phyloP scores from a whole-genome alignment of 176 grass and related monocot genomes.

The Paspalum notatum region DNA sequence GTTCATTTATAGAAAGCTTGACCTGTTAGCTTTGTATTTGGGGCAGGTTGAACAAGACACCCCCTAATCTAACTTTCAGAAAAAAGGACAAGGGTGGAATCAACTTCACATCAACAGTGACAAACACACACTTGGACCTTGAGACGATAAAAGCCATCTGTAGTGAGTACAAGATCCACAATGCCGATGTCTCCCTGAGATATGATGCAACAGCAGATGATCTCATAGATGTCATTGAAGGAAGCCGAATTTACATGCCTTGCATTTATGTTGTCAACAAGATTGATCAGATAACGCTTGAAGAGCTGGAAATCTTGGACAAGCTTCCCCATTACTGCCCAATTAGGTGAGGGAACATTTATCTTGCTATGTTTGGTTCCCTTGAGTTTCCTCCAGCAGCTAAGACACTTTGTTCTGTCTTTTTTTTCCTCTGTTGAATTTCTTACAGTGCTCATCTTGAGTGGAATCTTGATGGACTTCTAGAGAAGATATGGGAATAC shows the following conservation, averaged over 20 bases:
- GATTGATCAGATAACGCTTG: constrained; percentile 95
- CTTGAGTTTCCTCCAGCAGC: not conserved
- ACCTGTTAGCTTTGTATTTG: constrained; percentile 22
- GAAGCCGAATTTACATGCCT: constrained; percentile 92
- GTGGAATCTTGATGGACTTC: constrained; percentile 91
- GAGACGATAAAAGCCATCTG: constrained; percentile 98
- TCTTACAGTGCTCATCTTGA: constrained; percentile 77
- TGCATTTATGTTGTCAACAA: constrained; percentile 98
- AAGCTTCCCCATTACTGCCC: constrained; percentile 99
- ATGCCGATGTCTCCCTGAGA: constrained; percentile 89
- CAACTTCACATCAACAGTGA: constrained; percentile 94
- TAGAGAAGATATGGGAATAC: constrained; percentile 95
- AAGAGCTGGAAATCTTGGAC: constrained; percentile 97
- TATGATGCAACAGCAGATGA: constrained; percentile 97
- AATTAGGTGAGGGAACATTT: constrained; percentile 59
- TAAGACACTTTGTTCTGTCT: not conserved
- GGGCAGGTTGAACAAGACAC: constrained; percentile 93
- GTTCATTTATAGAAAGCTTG: too few relatives aligned
- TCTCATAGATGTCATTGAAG: constrained; percentile 97
- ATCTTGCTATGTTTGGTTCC: constrained; percentile 15
- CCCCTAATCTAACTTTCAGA: constrained; percentile 90
- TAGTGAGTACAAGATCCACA: constrained; percentile 95
- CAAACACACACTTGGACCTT: constrained; percentile 86
- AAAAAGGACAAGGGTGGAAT: constrained; percentile 97
- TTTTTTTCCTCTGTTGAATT: not conserved